Evolutionary conservation across 495 filamentous ascomycete genomes (phyloP).

Genomic region (Tricharina praecox): DNA sequence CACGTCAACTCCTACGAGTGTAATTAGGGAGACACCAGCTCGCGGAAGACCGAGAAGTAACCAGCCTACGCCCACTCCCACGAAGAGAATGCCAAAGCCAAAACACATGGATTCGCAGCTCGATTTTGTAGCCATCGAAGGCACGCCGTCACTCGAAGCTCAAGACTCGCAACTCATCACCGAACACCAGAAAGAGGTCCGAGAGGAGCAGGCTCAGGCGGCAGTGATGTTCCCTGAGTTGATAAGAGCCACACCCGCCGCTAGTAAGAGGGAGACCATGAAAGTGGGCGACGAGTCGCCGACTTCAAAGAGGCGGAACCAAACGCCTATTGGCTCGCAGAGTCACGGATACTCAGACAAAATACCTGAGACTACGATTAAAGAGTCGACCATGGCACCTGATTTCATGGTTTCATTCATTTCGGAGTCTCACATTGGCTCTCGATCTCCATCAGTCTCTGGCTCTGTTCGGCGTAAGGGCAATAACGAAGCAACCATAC

Average conservation of each 20-base stretch:
- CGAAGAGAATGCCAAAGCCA: slow-evolving; percentile 24
- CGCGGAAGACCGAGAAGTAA: not conserved
- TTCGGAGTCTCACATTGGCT: not conserved
- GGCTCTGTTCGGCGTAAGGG: not conserved
- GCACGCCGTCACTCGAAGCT: slow-evolving; percentile 31
- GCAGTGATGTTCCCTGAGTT: slow-evolving; percentile 59
- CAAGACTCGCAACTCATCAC: slow-evolving; percentile 52
- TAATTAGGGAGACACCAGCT: slow-evolving; percentile 13
- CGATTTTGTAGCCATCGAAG: slow-evolving; percentile 50
- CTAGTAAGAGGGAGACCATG: not conserved
- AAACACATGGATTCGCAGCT: slow-evolving; percentile 67
- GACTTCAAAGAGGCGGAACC: not conserved
- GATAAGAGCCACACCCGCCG: not conserved
- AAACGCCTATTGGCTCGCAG: not conserved
- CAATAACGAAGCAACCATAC: not conserved
- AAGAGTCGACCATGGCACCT: not conserved
- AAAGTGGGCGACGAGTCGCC: not conserved
- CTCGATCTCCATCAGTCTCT: not conserved
- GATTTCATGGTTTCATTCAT: not conserved
- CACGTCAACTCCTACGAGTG: not conserved
- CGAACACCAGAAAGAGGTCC: slow-evolving; percentile 54
- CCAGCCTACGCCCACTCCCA: not conserved
- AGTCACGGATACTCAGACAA: not conserved
- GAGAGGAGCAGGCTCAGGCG: slow-evolving; percentile 44
- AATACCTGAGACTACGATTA: not conserved